Base-by-base conservation (phyloP, 257 asterid genomes). In the Jacaranda mimosifolia region DNA sequence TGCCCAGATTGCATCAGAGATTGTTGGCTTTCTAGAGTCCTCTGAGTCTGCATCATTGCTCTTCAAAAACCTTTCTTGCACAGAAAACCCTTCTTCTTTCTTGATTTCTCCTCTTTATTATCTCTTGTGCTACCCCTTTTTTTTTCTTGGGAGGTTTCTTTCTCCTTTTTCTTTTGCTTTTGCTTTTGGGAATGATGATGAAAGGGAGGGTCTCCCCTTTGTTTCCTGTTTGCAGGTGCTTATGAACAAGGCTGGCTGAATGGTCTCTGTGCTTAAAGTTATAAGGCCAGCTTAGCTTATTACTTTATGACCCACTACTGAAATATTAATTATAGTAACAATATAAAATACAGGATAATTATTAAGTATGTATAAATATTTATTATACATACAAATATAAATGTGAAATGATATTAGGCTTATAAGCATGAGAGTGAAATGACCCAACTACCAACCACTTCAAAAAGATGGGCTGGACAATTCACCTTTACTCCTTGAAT, bases 1-100 rank as follows among this genome's bases (percentile, higher is more conserved):
- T 89, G 97, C 2, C 95, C 95, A 8, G 96, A 77, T 63, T 92
- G 94, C 90, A 73, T 85, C 79, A 87, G 74, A n/a, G 97, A 88
- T 53, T 85, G 87, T 72, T 88, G 96, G 80, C 85, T 96, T 75
- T 88, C 89, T 10, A 86, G 82, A 7, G 91, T 86, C 71, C 86
- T 91, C 86, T 88, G 93, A 35, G 88, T 86, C 84, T 85, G 96
- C 84, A 82, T 85, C 97, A 88, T 87, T 70, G 76, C 73, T 26
- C 39, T 52, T 36, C 53, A 12, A 11, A 2, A 11, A 2, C 14
- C 55, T n/a, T 73, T 36, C 68, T 76, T 45, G 21, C 67, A 49
- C 57, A 55, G 74, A 65, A 79, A 84, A 77, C 78, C 82, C 91
- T 79, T 43, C 85, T 81, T 70, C 79, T 60, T 76, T 66, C 81